Evolutionary conservation across 1,139 yeast species (phyloP).

Genomic region (Scheffersomyces illinoinensis): DNA sequence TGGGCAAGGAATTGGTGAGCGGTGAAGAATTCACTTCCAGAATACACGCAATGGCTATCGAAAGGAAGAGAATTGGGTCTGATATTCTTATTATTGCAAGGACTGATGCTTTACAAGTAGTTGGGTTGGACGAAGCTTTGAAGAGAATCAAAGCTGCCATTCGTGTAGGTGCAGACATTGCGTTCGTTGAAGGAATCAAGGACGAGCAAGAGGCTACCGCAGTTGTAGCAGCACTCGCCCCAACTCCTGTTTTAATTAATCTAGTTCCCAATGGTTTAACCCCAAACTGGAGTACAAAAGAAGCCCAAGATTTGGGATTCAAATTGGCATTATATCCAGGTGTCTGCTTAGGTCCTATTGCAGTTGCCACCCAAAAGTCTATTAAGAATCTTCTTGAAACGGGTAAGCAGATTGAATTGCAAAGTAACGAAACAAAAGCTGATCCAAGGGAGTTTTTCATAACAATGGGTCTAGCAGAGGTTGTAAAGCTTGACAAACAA

Average conservation of each 20-base stretch:
- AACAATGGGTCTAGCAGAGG: not conserved
- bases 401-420: not conserved
- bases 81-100: not conserved
- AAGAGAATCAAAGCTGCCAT: not conserved
- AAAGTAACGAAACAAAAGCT: not conserved
- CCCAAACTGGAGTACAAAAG: not conserved
- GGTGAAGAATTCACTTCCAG: not conserved
- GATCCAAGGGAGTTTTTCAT: not conserved
- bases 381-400: not conserved
- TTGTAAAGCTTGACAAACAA: not conserved
- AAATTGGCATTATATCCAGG: not conserved
- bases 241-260: not conserved
- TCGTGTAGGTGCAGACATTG: not conserved
- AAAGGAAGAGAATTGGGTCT: not conserved
- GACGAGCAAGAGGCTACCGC: not conserved
- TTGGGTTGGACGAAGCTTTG: not conserved
- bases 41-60: not conserved
- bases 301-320: not conserved
- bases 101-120: not conserved
- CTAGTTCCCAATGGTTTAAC: not conserved
- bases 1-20: not conserved
- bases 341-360: not conserved
- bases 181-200: not conserved
- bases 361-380: not conserved
- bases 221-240: not conserved